Evolutionary conservation across 2,329 filamentous ascomycete species (phyloP).

Genomic region (Penicillium concentricum): DNA sequence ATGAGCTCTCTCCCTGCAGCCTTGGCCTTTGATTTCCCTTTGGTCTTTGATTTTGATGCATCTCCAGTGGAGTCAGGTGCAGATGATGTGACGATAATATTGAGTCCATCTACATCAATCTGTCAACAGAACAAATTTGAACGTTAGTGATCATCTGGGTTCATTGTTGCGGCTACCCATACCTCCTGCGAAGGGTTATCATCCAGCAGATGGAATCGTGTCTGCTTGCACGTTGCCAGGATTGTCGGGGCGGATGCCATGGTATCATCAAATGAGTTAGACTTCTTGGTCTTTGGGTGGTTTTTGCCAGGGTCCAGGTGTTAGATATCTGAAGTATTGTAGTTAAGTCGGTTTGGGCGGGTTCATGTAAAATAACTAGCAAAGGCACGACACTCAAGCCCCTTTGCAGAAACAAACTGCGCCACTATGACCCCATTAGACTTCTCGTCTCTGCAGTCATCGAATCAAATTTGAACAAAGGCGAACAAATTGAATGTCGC

Average conservation of each 20-base stretch:
- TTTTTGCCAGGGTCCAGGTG: neutral
- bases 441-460: neutral
- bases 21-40: constrained; percentile 53
- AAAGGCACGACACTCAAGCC: neutral
- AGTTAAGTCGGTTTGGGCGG: neutral
- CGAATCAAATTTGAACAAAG: neutral
- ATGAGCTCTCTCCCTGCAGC: constrained; percentile 62
- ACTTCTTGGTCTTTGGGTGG: neutral
- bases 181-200: constrained; percentile 57
- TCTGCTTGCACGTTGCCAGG: constrained; percentile 65
- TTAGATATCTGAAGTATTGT: neutral
- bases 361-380: neutral
- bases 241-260: constrained; percentile 37
- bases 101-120: constrained; percentile 72
- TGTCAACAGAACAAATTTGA: constrained; percentile 28
- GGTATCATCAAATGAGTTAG: neutral
- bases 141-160: neutral
- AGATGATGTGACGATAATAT: constrained; percentile 60
- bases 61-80: constrained; percentile 19
- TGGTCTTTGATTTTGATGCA: constrained; percentile 29
- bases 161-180: constrained; percentile 1
- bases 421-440: neutral
- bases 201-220: constrained; percentile 61
- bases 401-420: neutral
- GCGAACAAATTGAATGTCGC: neutral